phyloP scores from a whole-genome alignment of 225 moss, liverwort and hornwort species.

The Rhytidiadelphus loreus region DNA sequence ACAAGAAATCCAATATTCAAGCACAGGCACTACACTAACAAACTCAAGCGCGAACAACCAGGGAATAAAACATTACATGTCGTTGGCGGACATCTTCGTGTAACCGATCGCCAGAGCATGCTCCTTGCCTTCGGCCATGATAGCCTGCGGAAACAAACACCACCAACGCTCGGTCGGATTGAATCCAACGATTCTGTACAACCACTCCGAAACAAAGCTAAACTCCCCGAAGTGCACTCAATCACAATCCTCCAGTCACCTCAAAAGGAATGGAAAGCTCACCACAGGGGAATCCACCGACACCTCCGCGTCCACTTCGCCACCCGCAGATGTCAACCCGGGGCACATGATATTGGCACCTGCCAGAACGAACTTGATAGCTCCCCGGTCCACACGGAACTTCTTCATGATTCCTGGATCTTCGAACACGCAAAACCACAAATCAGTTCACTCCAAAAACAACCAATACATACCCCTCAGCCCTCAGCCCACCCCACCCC shows the following conservation, averaged over 20 bases:
- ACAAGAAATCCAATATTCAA: background rate
- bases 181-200: background rate
- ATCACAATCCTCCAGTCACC: background rate
- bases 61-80: constrained; percentile 45
- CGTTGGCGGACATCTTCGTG: constrained; percentile 97
- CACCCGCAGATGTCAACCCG: constrained; percentile 91
- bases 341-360: constrained; percentile 99
- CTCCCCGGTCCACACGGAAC: constrained; percentile 91
- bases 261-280: background rate
- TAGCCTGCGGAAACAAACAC: constrained; percentile 43
- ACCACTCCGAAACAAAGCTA: background rate
- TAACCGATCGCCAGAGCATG: constrained; percentile 95
- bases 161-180: background rate
- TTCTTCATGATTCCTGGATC: constrained; percentile 99
- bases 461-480: background rate
- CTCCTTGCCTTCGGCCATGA: constrained; percentile 95
- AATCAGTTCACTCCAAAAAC: background rate
- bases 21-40: background rate
- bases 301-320: constrained; percentile 65
- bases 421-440: constrained; percentile 9
- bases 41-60: background rate
- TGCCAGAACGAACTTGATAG: constrained; percentile 92
- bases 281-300: constrained; percentile 82
- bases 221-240: background rate
- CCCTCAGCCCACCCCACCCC: background rate